These are phyloP conservation scores for Mycena chlorophos DNA, from an alignment of 768 basidiomycete genomes.

Conservation along the genomic window DNA sequence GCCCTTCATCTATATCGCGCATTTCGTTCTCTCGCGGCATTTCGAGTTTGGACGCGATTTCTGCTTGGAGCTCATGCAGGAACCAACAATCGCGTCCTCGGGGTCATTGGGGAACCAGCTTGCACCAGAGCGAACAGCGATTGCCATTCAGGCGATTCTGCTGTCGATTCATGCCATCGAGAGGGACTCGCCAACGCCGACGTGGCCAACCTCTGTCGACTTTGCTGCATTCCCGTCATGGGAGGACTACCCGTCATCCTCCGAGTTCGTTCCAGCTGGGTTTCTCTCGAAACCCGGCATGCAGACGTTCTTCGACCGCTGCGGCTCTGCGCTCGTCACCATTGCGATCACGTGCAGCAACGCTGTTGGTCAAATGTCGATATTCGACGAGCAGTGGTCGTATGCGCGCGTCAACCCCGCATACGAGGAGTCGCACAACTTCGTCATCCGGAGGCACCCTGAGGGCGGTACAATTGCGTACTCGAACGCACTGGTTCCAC, in stretches of 20 bases:
- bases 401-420: conserved; percentile 56
- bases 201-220: conserved; percentile 78
- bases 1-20: conserved; percentile 73
- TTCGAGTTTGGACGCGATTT: conserved; percentile 84
- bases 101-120: conserved; percentile 44
- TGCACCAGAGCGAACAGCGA: conserved; percentile 70
- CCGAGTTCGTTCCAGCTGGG: conserved; percentile 57
- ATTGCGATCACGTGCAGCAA: conserved; percentile 63
- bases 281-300: conserved; percentile 65
- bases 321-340: conserved; percentile 53
- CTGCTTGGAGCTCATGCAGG: conserved; percentile 78
- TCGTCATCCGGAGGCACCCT: conserved; percentile 65
- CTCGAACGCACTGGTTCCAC: conserved; percentile 55
- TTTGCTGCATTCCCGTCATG: conserved; percentile 55
- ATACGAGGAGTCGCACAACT: conserved; percentile 71
- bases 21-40: conserved; percentile 81
- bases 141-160: conserved; percentile 76
- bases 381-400: conserved; percentile 86
- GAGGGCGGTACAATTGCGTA: conserved; percentile 67
- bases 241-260: conserved; percentile 71
- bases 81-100: conserved; percentile 49
- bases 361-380: conserved; percentile 69
- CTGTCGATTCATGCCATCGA: conserved; percentile 72
- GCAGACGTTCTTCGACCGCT: conserved; percentile 70
- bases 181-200: conserved; percentile 64